phyloP scores from a whole-genome alignment of 768 basidiomycete species.

The Lactarius hatsudake region DNA sequence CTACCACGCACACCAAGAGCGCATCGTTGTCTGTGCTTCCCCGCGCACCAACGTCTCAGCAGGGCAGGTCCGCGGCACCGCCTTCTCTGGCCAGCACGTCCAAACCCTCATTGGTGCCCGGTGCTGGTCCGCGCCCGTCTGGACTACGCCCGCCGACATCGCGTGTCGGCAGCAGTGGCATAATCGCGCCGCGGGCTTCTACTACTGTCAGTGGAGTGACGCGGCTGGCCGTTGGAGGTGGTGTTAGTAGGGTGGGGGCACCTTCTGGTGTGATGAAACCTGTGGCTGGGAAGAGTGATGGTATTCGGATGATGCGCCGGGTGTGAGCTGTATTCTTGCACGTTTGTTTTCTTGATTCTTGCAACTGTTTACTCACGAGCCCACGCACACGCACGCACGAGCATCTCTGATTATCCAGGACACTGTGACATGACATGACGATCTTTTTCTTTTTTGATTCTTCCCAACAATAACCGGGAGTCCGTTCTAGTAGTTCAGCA shows the following conservation, averaged over 20 bases:
- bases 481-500: not conserved
- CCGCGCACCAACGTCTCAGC: not conserved
- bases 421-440: not conserved
- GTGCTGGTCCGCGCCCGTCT: slow-evolving; percentile 5
- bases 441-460: not conserved
- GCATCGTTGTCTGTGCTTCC: not conserved
- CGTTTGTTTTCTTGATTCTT: not conserved
- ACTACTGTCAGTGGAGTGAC: not conserved
- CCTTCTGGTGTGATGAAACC: slow-evolving; percentile 2
- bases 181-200: not conserved
- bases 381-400: slow-evolving; percentile 8
- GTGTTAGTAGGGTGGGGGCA: not conserved
- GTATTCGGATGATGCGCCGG: slow-evolving; percentile 12
- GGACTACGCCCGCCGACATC: slow-evolving; percentile 15
- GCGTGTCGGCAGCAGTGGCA: not conserved
- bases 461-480: no score
- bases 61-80: not conserved
- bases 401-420: slow-evolving; percentile 12
- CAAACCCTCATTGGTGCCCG: not conserved
- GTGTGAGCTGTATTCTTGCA: not conserved
- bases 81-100: not conserved
- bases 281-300: not conserved
- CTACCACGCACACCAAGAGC: not conserved
- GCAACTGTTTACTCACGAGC: slow-evolving; percentile 16
- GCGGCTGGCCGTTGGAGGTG: not conserved